Conservation (phyloP, 2,329 filamentous ascomycete genomes). For the Cercospora citrullina region DNA sequence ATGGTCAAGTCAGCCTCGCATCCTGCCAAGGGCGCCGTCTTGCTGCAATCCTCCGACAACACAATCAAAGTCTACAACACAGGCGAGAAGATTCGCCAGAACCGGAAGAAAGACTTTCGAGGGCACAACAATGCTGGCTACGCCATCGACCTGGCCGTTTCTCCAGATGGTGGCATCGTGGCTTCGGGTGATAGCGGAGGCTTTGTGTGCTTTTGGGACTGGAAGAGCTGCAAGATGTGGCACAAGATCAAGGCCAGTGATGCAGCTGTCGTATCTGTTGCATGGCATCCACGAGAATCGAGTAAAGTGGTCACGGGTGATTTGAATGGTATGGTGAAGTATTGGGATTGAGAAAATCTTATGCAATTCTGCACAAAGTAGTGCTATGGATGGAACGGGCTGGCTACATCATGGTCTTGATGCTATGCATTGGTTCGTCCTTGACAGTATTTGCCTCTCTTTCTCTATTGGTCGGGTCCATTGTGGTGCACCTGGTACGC, state of each 20-base stretch:
- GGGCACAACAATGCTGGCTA: constrained; percentile 96
- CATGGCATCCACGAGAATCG: constrained; percentile 97
- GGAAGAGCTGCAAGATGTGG: constrained; percentile 99
- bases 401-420: neutral
- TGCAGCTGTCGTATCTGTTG: constrained; percentile 77
- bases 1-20: constrained; percentile 84
- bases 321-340: constrained; percentile 81
- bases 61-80: constrained; percentile 94
- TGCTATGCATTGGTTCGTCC: neutral
- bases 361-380: neutral
- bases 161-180: constrained; percentile 88
- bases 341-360: constrained; percentile 73
- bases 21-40: constrained; percentile 88
- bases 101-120: constrained; percentile 93
- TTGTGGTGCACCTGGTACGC: neutral
- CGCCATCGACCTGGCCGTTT: constrained; percentile 84
- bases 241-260: constrained; percentile 90
- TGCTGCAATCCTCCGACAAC: constrained; percentile 92
- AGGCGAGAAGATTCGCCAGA: constrained; percentile 94
- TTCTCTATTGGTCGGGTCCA: neutral
- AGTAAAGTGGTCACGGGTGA: constrained; percentile 92
- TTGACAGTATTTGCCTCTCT: neutral
- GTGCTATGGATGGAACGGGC: constrained; percentile 1
- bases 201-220: constrained; percentile 96
- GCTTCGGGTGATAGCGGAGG: constrained; percentile 84